Evolutionary conservation across 805 yeast genomes (phyloP), one percentile per base, ranked within the genome.

Genomic region (Cyberlindnera euphorbiae): DNA sequence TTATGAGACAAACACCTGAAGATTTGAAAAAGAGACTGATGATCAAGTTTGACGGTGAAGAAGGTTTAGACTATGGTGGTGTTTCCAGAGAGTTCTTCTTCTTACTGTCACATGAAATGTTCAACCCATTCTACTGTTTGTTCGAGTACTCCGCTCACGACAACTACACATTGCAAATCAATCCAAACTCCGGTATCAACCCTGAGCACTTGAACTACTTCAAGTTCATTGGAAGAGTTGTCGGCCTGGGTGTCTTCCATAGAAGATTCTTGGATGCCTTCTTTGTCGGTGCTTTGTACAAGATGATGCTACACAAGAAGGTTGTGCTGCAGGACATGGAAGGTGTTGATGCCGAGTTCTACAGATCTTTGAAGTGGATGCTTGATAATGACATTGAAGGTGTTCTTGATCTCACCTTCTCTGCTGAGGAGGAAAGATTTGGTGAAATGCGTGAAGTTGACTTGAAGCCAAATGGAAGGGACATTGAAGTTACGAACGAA

Each of bases 41-140:
- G 98, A 93, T 93, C 63, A 88, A 90, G 61, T 93, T 93, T 56
- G 98, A 93, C 53, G 98, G 98, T 44, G 99, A 93, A 68, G 99
- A 93, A 70, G 99, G 98, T 63, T 75, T 93, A 54, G 99, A 93
- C 69, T 93, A 93, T 59, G 99, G 99, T 73, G 99, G 99, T 60
- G 97, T 93, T 45, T 87, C 97, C 21, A 77, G 99, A 68, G 99
- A 93, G 64, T 93, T 87, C 63, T 93, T 93, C 81, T 93, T 89
- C 67, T 72, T 89, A 58, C 71, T 93, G 49, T 89, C 97, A 4
- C 98, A 93, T 60, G 97, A 93, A 64, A 93, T 93, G 96, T 93
- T 93, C 64, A 89, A 93, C 60, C 99, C 99, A 45, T 86, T 89
- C 62, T 93, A 93, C 63, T 90, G 99, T 66, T 69, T 93, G 55